Conservation (phyloP, 345 rosid species). For the Gossypium australe region DNA sequence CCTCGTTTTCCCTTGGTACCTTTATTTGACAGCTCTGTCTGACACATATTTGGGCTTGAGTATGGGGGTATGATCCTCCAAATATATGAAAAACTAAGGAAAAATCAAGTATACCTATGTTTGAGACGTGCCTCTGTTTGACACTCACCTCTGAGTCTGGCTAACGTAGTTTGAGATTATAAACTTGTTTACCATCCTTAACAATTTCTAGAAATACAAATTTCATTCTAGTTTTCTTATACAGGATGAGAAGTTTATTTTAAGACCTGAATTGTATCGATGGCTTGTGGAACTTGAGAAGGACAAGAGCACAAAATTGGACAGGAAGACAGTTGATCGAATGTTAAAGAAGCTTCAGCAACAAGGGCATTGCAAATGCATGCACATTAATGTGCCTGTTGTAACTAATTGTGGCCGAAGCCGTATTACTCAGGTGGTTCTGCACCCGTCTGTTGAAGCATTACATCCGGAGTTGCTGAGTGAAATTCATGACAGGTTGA, state of each 20-base stretch:
- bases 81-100: background rate
- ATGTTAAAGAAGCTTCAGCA: conserved; percentile 72
- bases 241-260: conserved; percentile 72
- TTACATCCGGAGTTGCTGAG: conserved; percentile 49
- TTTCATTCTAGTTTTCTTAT: conserved; percentile 17
- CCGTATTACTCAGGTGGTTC: conserved; percentile 58
- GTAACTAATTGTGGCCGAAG: conserved; percentile 68
- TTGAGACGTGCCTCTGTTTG: background rate
- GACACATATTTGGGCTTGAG: background rate
- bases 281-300: conserved; percentile 83
- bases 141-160: background rate
- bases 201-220: background rate
- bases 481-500: conserved; percentile 66
- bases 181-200: conserved; percentile 11
- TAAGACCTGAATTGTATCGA: conserved; percentile 70
- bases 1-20: background rate
- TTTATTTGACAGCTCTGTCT: background rate
- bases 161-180: background rate
- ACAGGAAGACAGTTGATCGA: conserved; percentile 78
- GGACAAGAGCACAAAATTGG: conserved; percentile 64
- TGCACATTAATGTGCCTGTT: conserved; percentile 57
- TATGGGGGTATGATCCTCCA: background rate
- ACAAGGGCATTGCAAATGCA: conserved; percentile 72
- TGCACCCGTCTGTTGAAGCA: conserved; percentile 68
- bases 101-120: background rate